A percentile compares a stretch with the other conserved stretches of the same genome.
phyloP scores from a whole-genome alignment of 257 asterid genomes.

The Mitragyna speciosa region DNA sequence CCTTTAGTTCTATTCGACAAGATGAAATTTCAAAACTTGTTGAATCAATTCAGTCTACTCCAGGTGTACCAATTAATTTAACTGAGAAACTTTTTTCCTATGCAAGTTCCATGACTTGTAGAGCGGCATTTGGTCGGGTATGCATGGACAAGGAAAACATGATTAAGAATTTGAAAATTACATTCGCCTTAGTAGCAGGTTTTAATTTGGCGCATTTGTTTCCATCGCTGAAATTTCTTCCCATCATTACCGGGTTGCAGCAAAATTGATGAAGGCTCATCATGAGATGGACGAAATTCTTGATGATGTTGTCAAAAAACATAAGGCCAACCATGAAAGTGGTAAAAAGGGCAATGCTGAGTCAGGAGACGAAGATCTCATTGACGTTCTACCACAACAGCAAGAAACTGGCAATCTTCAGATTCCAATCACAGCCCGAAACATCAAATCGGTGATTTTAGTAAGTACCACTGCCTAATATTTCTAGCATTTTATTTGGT shows the following conservation, averaged over 20 bases:
- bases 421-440: constrained; percentile 26
- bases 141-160: constrained; percentile 17
- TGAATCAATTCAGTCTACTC: constrained; percentile 6
- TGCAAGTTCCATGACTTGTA: constrained; percentile 21
- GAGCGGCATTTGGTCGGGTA: constrained; percentile 37
- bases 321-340: constrained; percentile 23
- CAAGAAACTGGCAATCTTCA: constrained; percentile 21
- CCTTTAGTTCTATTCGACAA: constrained; percentile 22
- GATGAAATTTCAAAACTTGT: constrained; percentile 22
- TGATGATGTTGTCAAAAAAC: constrained; percentile 35
- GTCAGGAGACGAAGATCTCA: not conserved
- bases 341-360: constrained; percentile 2
- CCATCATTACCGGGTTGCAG: constrained; percentile 7
- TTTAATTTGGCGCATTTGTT: constrained; percentile 33
- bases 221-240: constrained; percentile 34
- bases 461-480: constrained; percentile 11
- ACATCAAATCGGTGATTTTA: constrained; percentile 36
- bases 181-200: constrained; percentile 20
- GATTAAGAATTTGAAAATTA: constrained; percentile 13
- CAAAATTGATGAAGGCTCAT: constrained; percentile 22
- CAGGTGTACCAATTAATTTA: constrained; percentile 19
- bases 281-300: constrained; percentile 24
- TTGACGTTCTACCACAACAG: not conserved
- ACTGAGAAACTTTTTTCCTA: constrained; percentile 3
- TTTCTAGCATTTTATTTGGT: too few relatives aligned